Evolutionary conservation across 805 yeast species (phyloP).

Genomic region (Candida ulmi): DNA sequence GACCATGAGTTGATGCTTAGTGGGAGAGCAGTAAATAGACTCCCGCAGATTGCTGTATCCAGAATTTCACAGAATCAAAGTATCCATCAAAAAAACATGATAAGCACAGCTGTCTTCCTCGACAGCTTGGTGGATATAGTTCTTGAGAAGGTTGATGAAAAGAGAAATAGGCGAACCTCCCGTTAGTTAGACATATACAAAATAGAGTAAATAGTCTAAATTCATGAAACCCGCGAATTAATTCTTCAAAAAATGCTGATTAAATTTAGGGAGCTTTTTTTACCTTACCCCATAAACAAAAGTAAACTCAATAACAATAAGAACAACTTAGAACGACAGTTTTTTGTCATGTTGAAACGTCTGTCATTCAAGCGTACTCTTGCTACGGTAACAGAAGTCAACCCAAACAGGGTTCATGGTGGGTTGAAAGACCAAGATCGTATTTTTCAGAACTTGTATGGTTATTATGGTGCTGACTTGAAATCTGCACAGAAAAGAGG

Average conservation of each 20-base stretch:
- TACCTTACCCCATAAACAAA: too few species aligned
- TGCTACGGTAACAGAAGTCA: conserved; percentile 43
- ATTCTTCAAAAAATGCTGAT: too few species aligned
- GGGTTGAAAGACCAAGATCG: conserved; percentile 80
- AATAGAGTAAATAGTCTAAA: too few species aligned
- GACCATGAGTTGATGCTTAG: conserved; percentile 2
- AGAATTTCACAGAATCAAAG: neutral
- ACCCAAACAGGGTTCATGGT: conserved; percentile 55
- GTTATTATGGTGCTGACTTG: conserved; percentile 68
- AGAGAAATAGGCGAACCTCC: too few species aligned
- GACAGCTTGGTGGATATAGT: neutral
- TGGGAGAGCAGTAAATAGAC: conserved; percentile 7
- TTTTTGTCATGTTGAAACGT: conserved; percentile 8
- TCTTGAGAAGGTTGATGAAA: neutral
- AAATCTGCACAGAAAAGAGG: conserved; percentile 75
- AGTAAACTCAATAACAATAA: too few species aligned
- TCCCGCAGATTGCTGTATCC: conserved; percentile 4
- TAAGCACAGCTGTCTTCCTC: neutral
- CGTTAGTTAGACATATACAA: too few species aligned
- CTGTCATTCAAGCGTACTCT: conserved; percentile 11
- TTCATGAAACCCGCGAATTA: too few species aligned
- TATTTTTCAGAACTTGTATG: conserved; percentile 80
- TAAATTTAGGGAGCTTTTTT: too few species aligned
- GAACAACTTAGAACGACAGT: too few species aligned
- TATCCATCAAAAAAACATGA: neutral